phyloP scores from a whole-genome alignment of 495 filamentous ascomycete genomes.

The Podospora pseudoanserina region DNA sequence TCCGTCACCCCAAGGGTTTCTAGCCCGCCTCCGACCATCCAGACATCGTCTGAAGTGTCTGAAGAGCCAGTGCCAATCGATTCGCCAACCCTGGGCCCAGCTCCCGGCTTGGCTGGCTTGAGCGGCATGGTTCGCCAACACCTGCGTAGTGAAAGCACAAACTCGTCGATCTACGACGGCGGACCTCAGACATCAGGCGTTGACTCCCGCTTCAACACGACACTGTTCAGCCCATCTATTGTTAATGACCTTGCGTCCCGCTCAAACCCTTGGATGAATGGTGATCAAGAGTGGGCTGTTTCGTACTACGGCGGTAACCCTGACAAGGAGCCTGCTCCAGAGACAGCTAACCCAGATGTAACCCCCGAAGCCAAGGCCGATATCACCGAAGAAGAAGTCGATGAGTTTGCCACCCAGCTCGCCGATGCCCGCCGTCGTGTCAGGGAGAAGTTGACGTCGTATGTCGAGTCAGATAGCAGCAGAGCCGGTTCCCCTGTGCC shows the following conservation, averaged over 20 bases:
- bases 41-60: slow-evolving; percentile 21
- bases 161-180: slow-evolving; percentile 67
- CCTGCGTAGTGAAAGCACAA: slow-evolving; percentile 74
- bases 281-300: slow-evolving; percentile 47
- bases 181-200: slow-evolving; percentile 27
- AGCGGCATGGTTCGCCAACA: slow-evolving; percentile 83
- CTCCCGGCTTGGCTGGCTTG: slow-evolving; percentile 51
- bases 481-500: slow-evolving; percentile 49
- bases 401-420: slow-evolving; percentile 78
- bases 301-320: slow-evolving; percentile 28
- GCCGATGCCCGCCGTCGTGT: slow-evolving; percentile 72
- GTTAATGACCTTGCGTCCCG: slow-evolving; percentile 30
- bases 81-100: slow-evolving; percentile 72
- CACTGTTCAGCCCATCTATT: slow-evolving; percentile 21
- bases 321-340: slow-evolving; percentile 6
- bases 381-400: slow-evolving; percentile 52
- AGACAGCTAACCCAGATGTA: slow-evolving; percentile 27
- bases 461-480: slow-evolving; percentile 60
- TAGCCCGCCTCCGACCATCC: slow-evolving; percentile 24
- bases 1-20: slow-evolving; percentile 26
- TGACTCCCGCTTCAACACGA: slow-evolving; percentile 36
- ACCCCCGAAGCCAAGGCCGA: slow-evolving; percentile 32
- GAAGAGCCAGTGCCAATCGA: slow-evolving; percentile 46
- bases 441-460: slow-evolving; percentile 73
- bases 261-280: slow-evolving; percentile 53